Conservation (phyloP, 768 basidiomycete species). For the Macrocybe gigantea region DNA sequence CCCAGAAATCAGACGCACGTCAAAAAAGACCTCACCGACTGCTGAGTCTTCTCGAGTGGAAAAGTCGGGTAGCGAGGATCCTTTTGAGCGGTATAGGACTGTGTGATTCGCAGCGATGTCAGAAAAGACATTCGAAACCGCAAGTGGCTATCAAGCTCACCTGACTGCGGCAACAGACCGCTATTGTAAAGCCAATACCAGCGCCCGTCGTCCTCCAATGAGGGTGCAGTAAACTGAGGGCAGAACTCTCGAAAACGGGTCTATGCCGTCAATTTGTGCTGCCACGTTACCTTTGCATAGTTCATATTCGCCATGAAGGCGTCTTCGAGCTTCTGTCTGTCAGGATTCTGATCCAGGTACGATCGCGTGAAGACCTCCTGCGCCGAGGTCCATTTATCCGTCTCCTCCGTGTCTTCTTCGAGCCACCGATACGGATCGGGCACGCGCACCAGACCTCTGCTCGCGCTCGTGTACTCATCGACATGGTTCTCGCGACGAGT, state of each 20-base stretch:
- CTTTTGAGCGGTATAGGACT: slow-evolving; percentile 62
- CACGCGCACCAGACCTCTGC: slow-evolving; percentile 55
- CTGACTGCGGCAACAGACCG: slow-evolving; percentile 66
- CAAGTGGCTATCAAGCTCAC: slow-evolving; percentile 21
- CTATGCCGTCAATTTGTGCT: not conserved
- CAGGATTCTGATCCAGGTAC: slow-evolving; percentile 59
- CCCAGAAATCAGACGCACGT: slow-evolving; percentile 36
- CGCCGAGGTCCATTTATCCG: slow-evolving; percentile 54
- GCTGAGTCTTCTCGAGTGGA: slow-evolving; percentile 29
- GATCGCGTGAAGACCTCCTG: slow-evolving; percentile 55
- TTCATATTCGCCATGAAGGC: slow-evolving; percentile 43
- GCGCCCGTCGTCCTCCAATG: slow-evolving; percentile 52
- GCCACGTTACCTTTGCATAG: slow-evolving; percentile 32
- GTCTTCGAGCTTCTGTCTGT: slow-evolving; percentile 51
- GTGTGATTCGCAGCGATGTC: not conserved
- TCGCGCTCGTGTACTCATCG: slow-evolving; percentile 63
- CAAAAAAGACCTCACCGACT: slow-evolving; percentile 73
- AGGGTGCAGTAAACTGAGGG: slow-evolving; percentile 57
- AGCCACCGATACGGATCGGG: slow-evolving; percentile 75
- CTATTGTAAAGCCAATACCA: slow-evolving; percentile 85
- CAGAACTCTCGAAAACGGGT: not conserved
- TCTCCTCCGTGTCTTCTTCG: slow-evolving; percentile 58
- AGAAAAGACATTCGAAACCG: too few species aligned
- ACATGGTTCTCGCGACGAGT: slow-evolving; percentile 62
- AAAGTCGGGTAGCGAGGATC: slow-evolving; percentile 48